Conservation (phyloP, 2,329 filamentous ascomycete genomes). For the Fusarium fujikuroi region DNA sequence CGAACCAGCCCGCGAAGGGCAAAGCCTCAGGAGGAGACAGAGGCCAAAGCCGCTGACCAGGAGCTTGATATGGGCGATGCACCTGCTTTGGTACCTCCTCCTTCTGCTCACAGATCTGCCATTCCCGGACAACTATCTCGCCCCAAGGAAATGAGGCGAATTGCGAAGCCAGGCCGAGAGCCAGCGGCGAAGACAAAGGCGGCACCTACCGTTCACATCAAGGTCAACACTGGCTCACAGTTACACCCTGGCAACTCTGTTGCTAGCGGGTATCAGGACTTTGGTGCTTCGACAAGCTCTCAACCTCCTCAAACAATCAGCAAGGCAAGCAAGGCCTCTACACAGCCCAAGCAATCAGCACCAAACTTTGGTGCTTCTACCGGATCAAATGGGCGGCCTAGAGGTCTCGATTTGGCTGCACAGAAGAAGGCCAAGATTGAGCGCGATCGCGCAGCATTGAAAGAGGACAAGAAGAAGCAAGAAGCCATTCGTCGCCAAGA, state of each 20-base stretch:
- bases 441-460: slow-evolving; percentile 74
- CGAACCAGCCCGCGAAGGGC: slow-evolving; percentile 65
- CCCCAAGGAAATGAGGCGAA: slow-evolving; percentile 66
- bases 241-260: slow-evolving; percentile 68
- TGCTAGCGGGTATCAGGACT: slow-evolving; percentile 66
- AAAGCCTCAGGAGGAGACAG: slow-evolving; percentile 49
- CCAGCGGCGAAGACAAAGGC: slow-evolving; percentile 68
- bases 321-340: slow-evolving; percentile 74
- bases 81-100: slow-evolving; percentile 66
- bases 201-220: slow-evolving; percentile 72
- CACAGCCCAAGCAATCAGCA: slow-evolving; percentile 67
- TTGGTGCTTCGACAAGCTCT: slow-evolving; percentile 45
- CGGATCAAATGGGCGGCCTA: slow-evolving; percentile 71
- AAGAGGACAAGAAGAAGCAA: slow-evolving; percentile 72
- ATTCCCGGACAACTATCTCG: slow-evolving; percentile 60
- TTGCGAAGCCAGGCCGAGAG: slow-evolving; percentile 72
- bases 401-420: slow-evolving; percentile 78
- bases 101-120: slow-evolving; percentile 65
- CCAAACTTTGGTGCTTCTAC: slow-evolving; percentile 69
- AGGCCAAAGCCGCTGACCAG: slow-evolving; percentile 45
- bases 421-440: slow-evolving; percentile 88
- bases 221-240: slow-evolving; percentile 73
- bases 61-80: slow-evolving; percentile 69
- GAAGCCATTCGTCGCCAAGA: slow-evolving; percentile 70
- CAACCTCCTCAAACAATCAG: slow-evolving; percentile 60